Evolutionary conservation across 1,284 basidiomycete species (phyloP), one percentile per base, ranked within the genome.

Genomic region (Trametes sp.): DNA sequence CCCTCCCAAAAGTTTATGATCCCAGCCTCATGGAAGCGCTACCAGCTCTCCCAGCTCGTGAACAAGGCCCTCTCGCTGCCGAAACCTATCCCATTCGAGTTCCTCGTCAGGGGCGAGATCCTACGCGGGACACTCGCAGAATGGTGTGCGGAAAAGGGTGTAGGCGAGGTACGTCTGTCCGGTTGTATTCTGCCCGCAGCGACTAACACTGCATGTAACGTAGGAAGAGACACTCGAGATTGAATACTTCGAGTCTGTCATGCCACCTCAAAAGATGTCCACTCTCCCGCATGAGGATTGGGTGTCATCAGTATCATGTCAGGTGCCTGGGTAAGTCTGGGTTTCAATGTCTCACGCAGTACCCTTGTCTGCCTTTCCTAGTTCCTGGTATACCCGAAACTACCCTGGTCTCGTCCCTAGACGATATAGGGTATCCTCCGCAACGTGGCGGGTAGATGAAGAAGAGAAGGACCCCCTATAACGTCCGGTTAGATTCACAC

Each of bases 41-140:
- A 93, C 75, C 97, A 98, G 74, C 90, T 99, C n/a, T 98, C 96
- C 0, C 96, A 98, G 67, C 89, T 98, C 51, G 90, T 99, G 69
- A 99, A 99, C 82, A 97, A 98, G 74, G 93, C 97, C 1, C 83
- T 99, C 19, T 84, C 86, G 0, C 85, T 95, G 13, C 72, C 84
- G 0, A 84, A 85, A 54, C 88, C 94, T 0, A 82, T 98, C 1
- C 97, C 96, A 0, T 98, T 98, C 72, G 97, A 99, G 77, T 99
- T 98, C 77, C 80, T 99, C 51, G 82, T 98, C 53, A 83, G 87
- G 61, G 94, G 95, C 31, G 87, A 94, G 72, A 85, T 98, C 14
- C 78, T 98, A 5, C 81, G 93, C 54, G 85, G 85, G 0, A 89
- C 84, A 9, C 77, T 99, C 28, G 88, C 83, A 26, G 89, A 91